Percentiles rank a stretch among this genome's conserved stretches.
Evolutionary conservation across 345 rosid genomes (phyloP).

Genomic region (Draba incana): DNA sequence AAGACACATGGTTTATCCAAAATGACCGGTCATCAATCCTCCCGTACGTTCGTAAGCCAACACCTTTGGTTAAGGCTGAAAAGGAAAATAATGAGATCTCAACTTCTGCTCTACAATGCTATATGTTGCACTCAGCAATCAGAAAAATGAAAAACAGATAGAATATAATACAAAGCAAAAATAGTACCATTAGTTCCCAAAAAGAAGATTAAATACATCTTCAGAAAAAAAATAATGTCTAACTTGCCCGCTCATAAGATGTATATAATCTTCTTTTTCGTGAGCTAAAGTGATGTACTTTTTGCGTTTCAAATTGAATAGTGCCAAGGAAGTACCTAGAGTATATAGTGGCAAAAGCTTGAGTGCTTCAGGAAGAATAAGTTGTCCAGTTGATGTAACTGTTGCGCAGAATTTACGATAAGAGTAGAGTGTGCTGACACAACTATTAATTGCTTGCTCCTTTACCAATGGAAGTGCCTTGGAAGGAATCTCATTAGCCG

Average conservation of each 20-base stretch:
- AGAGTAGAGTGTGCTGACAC: constrained; percentile 71
- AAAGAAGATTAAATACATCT: constrained; percentile 12
- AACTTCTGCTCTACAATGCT: constrained; percentile 11
- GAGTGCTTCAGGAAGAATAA: constrained; percentile 97
- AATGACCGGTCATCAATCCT: constrained; percentile 89
- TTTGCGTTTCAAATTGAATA: background rate
- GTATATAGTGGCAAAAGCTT: constrained; percentile 91
- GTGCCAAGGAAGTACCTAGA: constrained; percentile 62
- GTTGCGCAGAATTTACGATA: constrained; percentile 97
- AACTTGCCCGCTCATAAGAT: background rate
- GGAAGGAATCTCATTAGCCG: constrained; percentile 74
- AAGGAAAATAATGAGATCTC: constrained; percentile 20
- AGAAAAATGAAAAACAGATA: background rate
- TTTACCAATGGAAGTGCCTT: constrained; percentile 62
- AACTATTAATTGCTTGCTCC: constrained; percentile 74
- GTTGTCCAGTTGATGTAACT: constrained; percentile 92
- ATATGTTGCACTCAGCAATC: constrained; percentile 3
- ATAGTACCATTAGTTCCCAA: background rate
- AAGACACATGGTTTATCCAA: constrained; percentile 78
- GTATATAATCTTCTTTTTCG: too few species aligned
- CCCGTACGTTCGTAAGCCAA: constrained; percentile 74
- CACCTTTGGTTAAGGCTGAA: constrained; percentile 86
- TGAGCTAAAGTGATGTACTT: background rate
- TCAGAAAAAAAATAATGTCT: background rate
- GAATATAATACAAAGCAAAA: constrained; percentile 13